Base-by-base conservation (phyloP, 345 rosid species). In the Acer saccharum region DNA sequence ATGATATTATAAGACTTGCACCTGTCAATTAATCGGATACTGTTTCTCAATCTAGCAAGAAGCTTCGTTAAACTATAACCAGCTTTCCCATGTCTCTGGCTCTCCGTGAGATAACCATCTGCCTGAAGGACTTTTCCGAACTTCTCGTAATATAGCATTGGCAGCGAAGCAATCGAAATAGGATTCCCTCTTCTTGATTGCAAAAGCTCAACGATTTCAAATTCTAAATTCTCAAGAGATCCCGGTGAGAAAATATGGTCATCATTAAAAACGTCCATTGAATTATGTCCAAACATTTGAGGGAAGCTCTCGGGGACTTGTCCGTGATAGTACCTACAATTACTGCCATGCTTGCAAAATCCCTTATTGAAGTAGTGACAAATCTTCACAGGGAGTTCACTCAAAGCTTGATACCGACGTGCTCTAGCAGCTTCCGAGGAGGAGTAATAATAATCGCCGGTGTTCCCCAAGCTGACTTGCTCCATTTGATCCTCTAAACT, bases 31-130 rank as follows among this genome's bases (percentile, higher is more conserved):
- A 91, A 80, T 11, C 78, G 83, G 73, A 91, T 81, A 17, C 85
- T 78, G 79, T 70, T 77, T 52, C 77, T 84, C 81, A 91, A 58
- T 72, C 91, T 69, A 14, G 89, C 90, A 35, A 91, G 90, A 75
- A 89, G 95, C 77, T 87, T 88, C 2, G 95, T 91, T 80, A 91
- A 77, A 75, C 90, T 89, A 65, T 86, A 89, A 57, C 95, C 95
- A 52, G 90, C 83, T 74, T 87, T 89, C 27, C 95, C 95, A 55
- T 91, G 91, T 43, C 95, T 83, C 81, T 89, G 95, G 81, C 95
- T 91, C 78, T 89, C 95, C 1, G 93, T 85, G 41, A 89, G 92
- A 76, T 91, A 91, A 17, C 95, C 93, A 6, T 89, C 93, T 4
- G 90, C 93, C 71, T 86, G 95, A 75, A 91, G 89, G 66, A 84